Evolutionary conservation across 2,329 filamentous ascomycete genomes (phyloP), one percentile per base, ranked within the genome.

Genomic region (Fusarium mexicanum): DNA sequence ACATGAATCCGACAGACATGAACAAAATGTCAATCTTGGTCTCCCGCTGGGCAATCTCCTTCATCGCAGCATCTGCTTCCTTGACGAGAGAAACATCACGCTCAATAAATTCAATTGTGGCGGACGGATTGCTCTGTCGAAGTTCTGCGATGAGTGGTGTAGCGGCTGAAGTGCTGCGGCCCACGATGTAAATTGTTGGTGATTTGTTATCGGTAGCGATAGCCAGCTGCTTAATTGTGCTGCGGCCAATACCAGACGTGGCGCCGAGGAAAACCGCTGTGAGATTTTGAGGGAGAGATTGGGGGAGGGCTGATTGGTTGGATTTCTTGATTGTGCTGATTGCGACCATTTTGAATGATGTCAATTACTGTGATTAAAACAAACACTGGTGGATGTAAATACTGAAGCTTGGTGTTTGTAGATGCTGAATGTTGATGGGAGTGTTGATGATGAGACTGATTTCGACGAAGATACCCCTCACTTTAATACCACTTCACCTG

Each of bases 11-110:
- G 8, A 81, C 77, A 5, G 82, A 85, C 67, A 87, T 74, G 62
- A 86, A 86, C 1, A 88, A 71, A 2, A 88, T 71, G 60, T 88
- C 87, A 31, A 88, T 77, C 26, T 82, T 81, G 13, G 73, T 74
- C 67, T 88, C 86, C 2, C 81, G 82, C 6, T 74, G 64, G 33
- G 79, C 80, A 53, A 90, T 85, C 31, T 85, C 77, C 8, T 83
- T 41, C 59, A 66, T 77, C 31, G 85, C 87, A 1, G 84, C 82
- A 4, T 80, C 76, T 64, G 89, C 87, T 11, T 89, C 86, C n/a
- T 85, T 85, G 10, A 90, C 79, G 0, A 89, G 80, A 1, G 84
- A 86, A 22, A 87, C 81, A 69, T 90, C 87, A 6, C 81, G 81
- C 37, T 85, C 82, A 33, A 89, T 81, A 73, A 89, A 89, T 26